A percentile compares a stretch with the other conserved stretches of the same genome.
Evolutionary conservation across 2,329 filamentous ascomycete species (phyloP).

Genomic region (Aureobasidium zeae): DNA sequence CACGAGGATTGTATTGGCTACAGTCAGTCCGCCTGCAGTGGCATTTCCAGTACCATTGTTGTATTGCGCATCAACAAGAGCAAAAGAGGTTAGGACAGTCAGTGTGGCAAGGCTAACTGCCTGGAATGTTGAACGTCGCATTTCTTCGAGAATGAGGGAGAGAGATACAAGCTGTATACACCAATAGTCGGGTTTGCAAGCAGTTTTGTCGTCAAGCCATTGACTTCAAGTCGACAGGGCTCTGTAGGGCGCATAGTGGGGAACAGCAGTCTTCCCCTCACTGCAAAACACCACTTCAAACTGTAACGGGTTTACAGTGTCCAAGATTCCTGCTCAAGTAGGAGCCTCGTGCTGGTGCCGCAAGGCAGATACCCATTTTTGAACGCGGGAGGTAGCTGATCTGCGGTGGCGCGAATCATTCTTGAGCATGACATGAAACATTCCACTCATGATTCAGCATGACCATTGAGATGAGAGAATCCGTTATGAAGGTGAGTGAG

Average conservation of each 20-base stretch:
- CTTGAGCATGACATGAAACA: too few relatives aligned
- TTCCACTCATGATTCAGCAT: too few relatives aligned
- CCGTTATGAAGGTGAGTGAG: too few relatives aligned
- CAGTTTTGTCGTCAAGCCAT: too few relatives aligned
- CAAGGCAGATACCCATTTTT: not conserved
- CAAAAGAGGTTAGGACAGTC: not conserved
- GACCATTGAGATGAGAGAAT: too few relatives aligned
- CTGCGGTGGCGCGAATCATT: too few relatives aligned
- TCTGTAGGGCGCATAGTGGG: too few relatives aligned
- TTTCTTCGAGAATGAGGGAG: not conserved
- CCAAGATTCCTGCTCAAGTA: not conserved
- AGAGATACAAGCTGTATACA: too few relatives aligned
- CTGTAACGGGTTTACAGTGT: constrained; percentile 5
- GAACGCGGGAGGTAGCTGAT: not conserved
- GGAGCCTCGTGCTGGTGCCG: not conserved
- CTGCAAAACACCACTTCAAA: not conserved
- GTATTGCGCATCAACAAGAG: not conserved
- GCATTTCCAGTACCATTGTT: not conserved
- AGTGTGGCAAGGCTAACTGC: not conserved
- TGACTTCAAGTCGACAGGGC: too few relatives aligned
- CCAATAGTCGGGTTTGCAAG: too few relatives aligned
- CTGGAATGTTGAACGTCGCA: not conserved
- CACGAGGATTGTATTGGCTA: constrained; percentile 43
- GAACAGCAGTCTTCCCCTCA: too few relatives aligned
- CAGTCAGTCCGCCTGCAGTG: constrained; percentile 15